Percentiles rank a stretch among this genome's conserved stretches.
These are phyloP conservation scores for Gnetum montanum DNA, from an alignment of 75 land plant genomes.

Conservation along the genomic window DNA sequence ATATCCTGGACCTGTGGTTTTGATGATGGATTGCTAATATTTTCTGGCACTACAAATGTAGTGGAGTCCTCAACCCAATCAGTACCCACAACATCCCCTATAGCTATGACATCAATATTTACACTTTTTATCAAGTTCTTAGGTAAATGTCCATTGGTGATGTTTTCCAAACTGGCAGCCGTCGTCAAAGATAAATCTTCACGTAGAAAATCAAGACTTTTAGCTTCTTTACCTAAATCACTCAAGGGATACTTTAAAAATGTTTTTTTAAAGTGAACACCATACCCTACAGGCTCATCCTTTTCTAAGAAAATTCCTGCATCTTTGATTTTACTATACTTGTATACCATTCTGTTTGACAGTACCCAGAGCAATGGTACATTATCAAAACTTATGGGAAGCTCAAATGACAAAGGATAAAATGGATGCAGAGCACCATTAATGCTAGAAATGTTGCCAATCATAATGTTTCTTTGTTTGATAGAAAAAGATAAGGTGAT, in stretches of 20 bases:
- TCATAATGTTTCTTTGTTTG: conserved; percentile 39
- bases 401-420: conserved; percentile 40
- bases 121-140: conserved; percentile 22
- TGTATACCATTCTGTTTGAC: conserved; percentile 19
- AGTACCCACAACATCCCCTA: conserved; percentile 31
- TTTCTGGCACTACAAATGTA: neutral
- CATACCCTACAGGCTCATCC: conserved; percentile 25
- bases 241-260: conserved; percentile 41
- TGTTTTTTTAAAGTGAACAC: conserved; percentile 33
- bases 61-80: conserved; percentile 13
- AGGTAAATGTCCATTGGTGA: conserved; percentile 1
- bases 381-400: conserved; percentile 6
- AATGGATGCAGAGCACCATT: conserved; percentile 1
- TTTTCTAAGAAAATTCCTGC: conserved; percentile 28
- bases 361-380: conserved; percentile 19
- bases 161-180: conserved; percentile 11
- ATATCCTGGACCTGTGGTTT: conserved; percentile 21
- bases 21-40: conserved; percentile 2
- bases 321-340: conserved; percentile 26
- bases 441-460: conserved; percentile 42
- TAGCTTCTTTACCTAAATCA: conserved; percentile 6
- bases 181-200: conserved; percentile 44
- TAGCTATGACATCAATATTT: conserved; percentile 34
- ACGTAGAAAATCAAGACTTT: conserved; percentile 17
- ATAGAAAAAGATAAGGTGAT: conserved; percentile 42